Conservation (phyloP, 2,329 filamentous ascomycete species). For the Exophiala bonariae region DNA sequence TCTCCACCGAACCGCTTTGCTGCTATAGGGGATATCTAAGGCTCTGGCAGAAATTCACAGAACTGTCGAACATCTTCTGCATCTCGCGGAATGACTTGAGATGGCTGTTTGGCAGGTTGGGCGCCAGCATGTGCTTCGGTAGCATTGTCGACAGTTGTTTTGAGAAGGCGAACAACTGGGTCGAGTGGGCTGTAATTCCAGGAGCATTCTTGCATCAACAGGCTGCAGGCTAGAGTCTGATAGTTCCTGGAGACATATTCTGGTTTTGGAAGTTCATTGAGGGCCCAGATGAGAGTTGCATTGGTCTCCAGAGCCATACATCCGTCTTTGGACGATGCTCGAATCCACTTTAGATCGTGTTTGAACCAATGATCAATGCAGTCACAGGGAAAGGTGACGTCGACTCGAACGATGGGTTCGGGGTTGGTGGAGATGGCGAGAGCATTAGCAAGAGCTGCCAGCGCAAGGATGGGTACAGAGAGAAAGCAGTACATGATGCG, state of each 20-base stretch:
- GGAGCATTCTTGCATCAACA: neutral
- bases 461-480: too few relatives aligned
- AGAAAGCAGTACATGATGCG: too few relatives aligned
- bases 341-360: conserved; percentile 9
- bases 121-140: neutral
- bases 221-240: conserved; percentile 14
- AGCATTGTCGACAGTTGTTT: neutral
- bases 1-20: too few relatives aligned
- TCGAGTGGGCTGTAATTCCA: conserved; percentile 17
- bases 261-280: conserved; percentile 14
- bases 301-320: conserved; percentile 15
- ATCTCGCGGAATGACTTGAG: too few relatives aligned
- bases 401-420: neutral
- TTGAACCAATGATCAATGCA: conserved; percentile 18
- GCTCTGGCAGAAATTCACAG: too few relatives aligned
- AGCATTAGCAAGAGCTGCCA: too few relatives aligned
- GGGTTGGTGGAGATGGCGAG: too few relatives aligned
- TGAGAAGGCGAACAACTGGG: neutral
- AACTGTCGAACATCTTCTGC: too few relatives aligned
- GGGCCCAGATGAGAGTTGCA: conserved; percentile 7
- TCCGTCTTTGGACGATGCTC: conserved; percentile 9
- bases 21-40: too few relatives aligned
- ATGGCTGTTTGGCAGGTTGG: too few relatives aligned
- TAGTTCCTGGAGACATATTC: conserved; percentile 2
- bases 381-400: conserved; percentile 6